A percentile compares a stretch with the other conserved stretches of the same genome.
phyloP scores from a whole-genome alignment of 805 yeast genomes.

The Hanseniaspora mollemarum region DNA sequence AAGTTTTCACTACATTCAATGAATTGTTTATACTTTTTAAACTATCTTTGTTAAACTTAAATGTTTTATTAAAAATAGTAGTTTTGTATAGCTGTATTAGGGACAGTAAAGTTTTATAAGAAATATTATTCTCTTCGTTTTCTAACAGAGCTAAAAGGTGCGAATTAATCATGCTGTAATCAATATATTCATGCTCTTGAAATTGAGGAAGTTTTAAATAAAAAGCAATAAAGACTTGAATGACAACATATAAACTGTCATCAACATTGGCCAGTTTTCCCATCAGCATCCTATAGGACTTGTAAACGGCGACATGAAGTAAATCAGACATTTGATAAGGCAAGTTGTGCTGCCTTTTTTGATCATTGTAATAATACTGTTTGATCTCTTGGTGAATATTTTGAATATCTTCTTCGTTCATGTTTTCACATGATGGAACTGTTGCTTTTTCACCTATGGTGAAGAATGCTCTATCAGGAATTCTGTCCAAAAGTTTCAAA shows the following conservation, averaged over 20 bases:
- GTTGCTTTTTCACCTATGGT: conserved; percentile 38
- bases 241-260: not conserved
- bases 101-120: not conserved
- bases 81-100: not conserved
- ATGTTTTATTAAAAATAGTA: conserved; percentile 5
- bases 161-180: not conserved
- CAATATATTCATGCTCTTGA: conserved; percentile 1
- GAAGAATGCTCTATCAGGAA: conserved; percentile 54
- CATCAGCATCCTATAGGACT: not conserved
- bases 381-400: not conserved
- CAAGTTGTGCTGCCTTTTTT: not conserved
- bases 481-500: conserved; percentile 36
- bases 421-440: conserved; percentile 2
- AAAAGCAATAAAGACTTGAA: not conserved
- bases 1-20: conserved; percentile 10
- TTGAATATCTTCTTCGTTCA: conserved; percentile 14
- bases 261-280: not conserved
- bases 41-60: not conserved
- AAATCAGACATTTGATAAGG: conserved; percentile 11
- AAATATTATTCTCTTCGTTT: not conserved
- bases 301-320: not conserved
- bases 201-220: conserved; percentile 1
- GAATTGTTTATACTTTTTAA: conserved; percentile 8
- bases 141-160: not conserved
- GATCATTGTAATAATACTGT: not conserved